A percentile compares a stretch with the other conserved stretches of the same genome.
Conservation (phyloP, 768 basidiomycete species). For the Termitomyces sp. region DNA sequence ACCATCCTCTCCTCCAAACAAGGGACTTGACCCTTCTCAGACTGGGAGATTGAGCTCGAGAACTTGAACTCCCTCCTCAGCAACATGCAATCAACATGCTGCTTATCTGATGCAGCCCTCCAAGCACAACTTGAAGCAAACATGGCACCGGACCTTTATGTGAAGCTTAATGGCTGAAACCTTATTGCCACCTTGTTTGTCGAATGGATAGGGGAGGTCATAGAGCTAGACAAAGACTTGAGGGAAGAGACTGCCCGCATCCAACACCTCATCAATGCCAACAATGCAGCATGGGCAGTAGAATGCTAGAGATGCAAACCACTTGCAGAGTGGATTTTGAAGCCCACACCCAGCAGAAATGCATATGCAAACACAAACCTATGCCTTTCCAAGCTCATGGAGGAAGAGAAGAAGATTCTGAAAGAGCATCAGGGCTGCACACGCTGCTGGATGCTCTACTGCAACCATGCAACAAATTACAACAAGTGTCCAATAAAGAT, state of each 20-base stretch:
- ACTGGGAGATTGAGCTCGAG: not conserved
- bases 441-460: no score
- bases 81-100: not conserved
- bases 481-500: constrained; percentile 5
- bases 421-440: no score
- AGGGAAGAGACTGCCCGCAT: not conserved
- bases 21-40: not conserved
- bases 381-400: not conserved
- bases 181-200: not conserved
- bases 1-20: not conserved
- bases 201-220: not conserved
- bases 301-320: not conserved
- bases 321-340: not conserved
- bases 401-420: no score
- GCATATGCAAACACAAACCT: not conserved
- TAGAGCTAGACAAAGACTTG: not conserved
- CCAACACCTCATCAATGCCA: not conserved
- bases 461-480: not conserved
- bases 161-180: not conserved
- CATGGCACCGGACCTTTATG: not conserved
- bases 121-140: no score
- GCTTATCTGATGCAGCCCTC: not conserved
- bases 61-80: not conserved
- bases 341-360: not conserved
- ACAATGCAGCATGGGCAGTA: not conserved